Evolutionary conservation across 148 eudicot genomes (phyloP).

Genomic region (Chenopodium suecicum): DNA sequence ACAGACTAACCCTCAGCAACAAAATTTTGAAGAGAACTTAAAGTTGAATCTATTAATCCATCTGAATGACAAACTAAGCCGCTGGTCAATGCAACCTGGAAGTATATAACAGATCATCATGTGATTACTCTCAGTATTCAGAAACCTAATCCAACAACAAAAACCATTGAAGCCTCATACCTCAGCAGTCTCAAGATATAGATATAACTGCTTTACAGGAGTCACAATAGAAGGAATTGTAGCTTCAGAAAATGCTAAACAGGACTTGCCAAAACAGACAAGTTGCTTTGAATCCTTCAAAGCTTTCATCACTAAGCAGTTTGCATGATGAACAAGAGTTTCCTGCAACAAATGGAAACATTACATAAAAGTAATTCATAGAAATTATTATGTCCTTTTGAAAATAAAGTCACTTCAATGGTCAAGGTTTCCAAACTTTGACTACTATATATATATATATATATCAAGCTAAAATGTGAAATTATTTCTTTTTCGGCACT

Average conservation of each 20-base stretch:
- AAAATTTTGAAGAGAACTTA: slow-evolving; percentile 44
- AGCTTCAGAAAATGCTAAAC: slow-evolving; percentile 70
- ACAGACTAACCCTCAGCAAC: slow-evolving; percentile 47
- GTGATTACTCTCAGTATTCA: background rate
- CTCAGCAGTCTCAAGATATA: slow-evolving; percentile 81
- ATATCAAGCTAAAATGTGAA: background rate
- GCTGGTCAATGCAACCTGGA: slow-evolving; percentile 58
- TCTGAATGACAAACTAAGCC: slow-evolving; percentile 71
- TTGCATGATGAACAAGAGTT: slow-evolving; percentile 65
- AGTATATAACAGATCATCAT: background rate
- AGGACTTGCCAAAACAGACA: slow-evolving; percentile 55
- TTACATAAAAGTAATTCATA: background rate
- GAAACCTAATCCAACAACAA: background rate
- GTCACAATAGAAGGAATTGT: slow-evolving; percentile 68
- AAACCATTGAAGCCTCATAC: slow-evolving; percentile 22
- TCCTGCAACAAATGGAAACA: slow-evolving; percentile 43
- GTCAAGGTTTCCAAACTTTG: background rate
- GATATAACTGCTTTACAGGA: slow-evolving; percentile 47
- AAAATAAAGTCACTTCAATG: background rate
- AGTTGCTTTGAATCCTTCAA: slow-evolving; percentile 38
- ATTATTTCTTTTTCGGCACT: background rate
- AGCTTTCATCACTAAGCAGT: slow-evolving; percentile 48
- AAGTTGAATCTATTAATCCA: slow-evolving; percentile 63
- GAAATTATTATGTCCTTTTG: background rate
- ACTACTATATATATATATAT: background rate